These are phyloP conservation scores for Pyrenophora graminea DNA, from an alignment of 2,329 filamentous ascomycete genomes.

Conservation along the genomic window DNA sequence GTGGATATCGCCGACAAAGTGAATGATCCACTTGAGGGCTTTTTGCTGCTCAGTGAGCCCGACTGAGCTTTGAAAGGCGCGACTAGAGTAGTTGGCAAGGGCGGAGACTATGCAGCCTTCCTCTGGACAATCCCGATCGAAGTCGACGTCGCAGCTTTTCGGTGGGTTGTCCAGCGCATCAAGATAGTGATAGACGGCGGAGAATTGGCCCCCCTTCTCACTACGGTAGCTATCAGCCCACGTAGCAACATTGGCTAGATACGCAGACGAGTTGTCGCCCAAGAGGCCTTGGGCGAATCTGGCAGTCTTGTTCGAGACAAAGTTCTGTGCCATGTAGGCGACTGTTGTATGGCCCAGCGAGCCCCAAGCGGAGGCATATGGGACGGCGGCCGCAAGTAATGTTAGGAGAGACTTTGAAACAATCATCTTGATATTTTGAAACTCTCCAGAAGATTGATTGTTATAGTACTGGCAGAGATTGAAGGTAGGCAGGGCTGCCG, in stretches of 20 bases:
- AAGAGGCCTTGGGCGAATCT: slow-evolving; percentile 52
- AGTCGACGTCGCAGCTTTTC: slow-evolving; percentile 53
- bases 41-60: slow-evolving; percentile 45
- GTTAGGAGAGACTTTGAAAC: slow-evolving; percentile 28
- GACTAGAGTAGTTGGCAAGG: slow-evolving; percentile 55
- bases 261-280: slow-evolving; percentile 49
- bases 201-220: slow-evolving; percentile 54
- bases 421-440: slow-evolving; percentile 21
- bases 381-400: slow-evolving; percentile 29
- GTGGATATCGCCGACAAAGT: slow-evolving; percentile 70
- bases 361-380: slow-evolving; percentile 54
- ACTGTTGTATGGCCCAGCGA: slow-evolving; percentile 59
- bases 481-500: not conserved
- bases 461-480: not conserved
- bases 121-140: slow-evolving; percentile 56
- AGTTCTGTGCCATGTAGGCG: slow-evolving; percentile 58
- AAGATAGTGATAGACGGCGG: slow-evolving; percentile 56
- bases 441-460: too few relatives aligned
- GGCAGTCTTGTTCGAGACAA: slow-evolving; percentile 50
- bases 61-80: slow-evolving; percentile 41
- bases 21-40: slow-evolving; percentile 57
- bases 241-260: slow-evolving; percentile 57
- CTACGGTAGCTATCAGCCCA: slow-evolving; percentile 59
- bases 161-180: slow-evolving; percentile 57
- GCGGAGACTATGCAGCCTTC: slow-evolving; percentile 58